Evolutionary conservation across 371 early-diverging fungal genomes (phyloP).

Genomic region (Capillidium heterosporum): DNA sequence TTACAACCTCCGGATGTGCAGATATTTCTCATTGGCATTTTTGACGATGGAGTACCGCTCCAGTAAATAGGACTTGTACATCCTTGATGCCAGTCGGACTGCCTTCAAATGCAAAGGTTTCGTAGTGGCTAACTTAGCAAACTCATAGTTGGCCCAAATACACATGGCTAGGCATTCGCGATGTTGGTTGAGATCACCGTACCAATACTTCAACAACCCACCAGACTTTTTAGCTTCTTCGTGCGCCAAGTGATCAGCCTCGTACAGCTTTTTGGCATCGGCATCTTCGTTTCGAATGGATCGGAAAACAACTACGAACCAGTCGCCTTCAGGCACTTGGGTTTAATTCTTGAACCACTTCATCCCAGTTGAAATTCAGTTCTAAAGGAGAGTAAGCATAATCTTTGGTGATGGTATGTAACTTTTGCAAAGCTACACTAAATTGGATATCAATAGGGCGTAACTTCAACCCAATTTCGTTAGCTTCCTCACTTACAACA

Average conservation of each 20-base stretch:
- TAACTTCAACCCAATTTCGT: too few relatives aligned
- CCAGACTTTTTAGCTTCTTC: conserved; percentile 24
- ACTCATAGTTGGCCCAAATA: conserved; percentile 22
- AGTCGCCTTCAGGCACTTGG: too few relatives aligned
- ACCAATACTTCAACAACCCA: conserved; percentile 30
- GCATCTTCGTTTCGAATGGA: conserved; percentile 18
- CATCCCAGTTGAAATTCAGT: not conserved
- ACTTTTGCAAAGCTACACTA: not conserved
- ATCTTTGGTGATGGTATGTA: not conserved
- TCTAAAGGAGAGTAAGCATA: not conserved
- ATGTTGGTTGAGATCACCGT: conserved; percentile 21
- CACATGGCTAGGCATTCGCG: conserved; percentile 28
- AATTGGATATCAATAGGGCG: not conserved
- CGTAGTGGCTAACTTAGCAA: conserved; percentile 18
- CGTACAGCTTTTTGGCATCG: conserved; percentile 15
- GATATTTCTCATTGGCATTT: too few relatives aligned
- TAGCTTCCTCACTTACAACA: too few relatives aligned
- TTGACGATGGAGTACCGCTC: not conserved
- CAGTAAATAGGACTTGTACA: not conserved
- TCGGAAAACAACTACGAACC: conserved; percentile 27
- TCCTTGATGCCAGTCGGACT: not conserved
- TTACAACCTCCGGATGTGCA: too few relatives aligned
- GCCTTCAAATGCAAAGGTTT: conserved; percentile 15
- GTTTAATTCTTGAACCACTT: conserved; percentile 9
- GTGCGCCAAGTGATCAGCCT: conserved; percentile 22